Base-by-base conservation (phyloP, 2,329 filamentous ascomycete species). In the Ophiostoma triangulosporum region DNA sequence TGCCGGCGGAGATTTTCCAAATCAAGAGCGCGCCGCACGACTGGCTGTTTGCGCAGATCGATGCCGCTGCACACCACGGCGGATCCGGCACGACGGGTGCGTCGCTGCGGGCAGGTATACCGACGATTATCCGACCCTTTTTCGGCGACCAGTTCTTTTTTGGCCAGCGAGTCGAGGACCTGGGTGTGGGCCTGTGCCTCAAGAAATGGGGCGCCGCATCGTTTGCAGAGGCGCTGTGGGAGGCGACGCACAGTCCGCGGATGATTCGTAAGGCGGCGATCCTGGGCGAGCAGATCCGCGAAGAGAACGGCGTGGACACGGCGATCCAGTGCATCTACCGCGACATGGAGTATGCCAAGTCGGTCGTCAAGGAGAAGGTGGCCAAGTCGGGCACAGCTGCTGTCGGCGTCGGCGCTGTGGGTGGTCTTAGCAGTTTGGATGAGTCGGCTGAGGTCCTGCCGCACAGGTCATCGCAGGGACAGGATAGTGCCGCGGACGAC, bases 101-200 rank as follows among this genome's bases (percentile, higher is more conserved):
- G 1, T 95, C 88, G 66, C 73, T 98, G 49, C 78, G 93, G 51
- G 90, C 90, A 0, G 93, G 93, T 2, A 80, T 95, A 5, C 93
- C 93, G 0, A 97, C 93, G 0, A 90, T 98, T 58, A 86, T 97
- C 64, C 87, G 91, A 57, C 93, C 93, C 0, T 98, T 97, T 72
- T 98, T 98, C 64, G 93, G 93, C 5, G 93, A 98, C 62, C 93
- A 98, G 65, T 96, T 86, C 74, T 98, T 98, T 73, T 97, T 95
- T 62, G 93, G 89, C 6, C 80, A 76, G 29, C 78, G 93, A 4
- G 86, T 97, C 1, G 89, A 97, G 66, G 91, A 97, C 63, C 74
- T 98, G 6, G 91, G 93, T 0, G 93, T 97, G 2, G 93, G 93
- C 0, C 83, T 95, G 20, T 88, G 84, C 63, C 74, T 98, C 61